Evolutionary conservation across 495 filamentous ascomycete species (phyloP).

Genomic region (Hyaloscypha hepaticicola): DNA sequence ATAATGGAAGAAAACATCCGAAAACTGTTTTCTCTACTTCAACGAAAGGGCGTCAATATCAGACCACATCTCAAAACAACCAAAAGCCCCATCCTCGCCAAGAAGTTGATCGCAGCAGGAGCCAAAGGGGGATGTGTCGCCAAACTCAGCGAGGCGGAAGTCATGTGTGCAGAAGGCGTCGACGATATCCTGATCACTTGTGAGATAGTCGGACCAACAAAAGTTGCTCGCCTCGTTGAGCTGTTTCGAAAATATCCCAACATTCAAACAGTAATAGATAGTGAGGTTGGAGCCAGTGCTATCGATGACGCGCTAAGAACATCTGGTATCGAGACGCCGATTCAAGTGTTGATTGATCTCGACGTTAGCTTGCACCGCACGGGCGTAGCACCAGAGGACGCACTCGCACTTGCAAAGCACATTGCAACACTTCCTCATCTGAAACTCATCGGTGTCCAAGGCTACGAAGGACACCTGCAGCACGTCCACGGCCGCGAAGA

Average conservation of each 20-base stretch:
- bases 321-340: constrained; percentile 26
- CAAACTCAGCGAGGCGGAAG: constrained; percentile 39
- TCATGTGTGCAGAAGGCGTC: constrained; percentile 32
- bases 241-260: constrained; percentile 25
- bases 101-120: constrained; percentile 30
- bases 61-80: constrained; percentile 39
- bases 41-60: constrained; percentile 32
- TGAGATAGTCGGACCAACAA: constrained; percentile 35
- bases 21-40: constrained; percentile 31
- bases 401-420: neutral
- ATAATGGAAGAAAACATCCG: constrained; percentile 37
- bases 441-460: constrained; percentile 7
- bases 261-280: constrained; percentile 37
- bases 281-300: constrained; percentile 28
- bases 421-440: neutral
- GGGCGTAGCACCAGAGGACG: constrained; percentile 31
- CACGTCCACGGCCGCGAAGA: constrained; percentile 33
- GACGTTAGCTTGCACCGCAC: constrained; percentile 37
- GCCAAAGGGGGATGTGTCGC: constrained; percentile 38
- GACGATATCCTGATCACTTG: constrained; percentile 38
- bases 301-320: constrained; percentile 32
- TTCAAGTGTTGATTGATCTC: constrained; percentile 33
- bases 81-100: constrained; percentile 34
- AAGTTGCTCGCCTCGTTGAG: constrained; percentile 34
- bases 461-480: constrained; percentile 39